Percentiles rank a stretch among this genome's conserved stretches.
Evolutionary conservation across 768 basidiomycete species (phyloP).

Genomic region (Holtermannia corniformis): DNA sequence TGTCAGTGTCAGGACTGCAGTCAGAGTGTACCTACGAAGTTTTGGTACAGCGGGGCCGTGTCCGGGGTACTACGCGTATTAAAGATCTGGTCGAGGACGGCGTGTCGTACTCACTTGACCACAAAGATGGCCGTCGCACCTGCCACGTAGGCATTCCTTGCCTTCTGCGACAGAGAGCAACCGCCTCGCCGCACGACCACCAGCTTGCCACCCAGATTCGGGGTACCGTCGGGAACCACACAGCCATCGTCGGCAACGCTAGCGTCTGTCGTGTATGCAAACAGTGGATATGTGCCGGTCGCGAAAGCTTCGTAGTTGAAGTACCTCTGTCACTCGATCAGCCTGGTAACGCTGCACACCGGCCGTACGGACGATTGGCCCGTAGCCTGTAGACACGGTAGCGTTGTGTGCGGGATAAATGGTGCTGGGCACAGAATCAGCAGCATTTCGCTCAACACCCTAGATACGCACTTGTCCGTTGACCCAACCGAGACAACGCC

Average conservation of each 20-base stretch:
- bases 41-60: constrained; percentile 19
- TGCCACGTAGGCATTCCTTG: constrained; percentile 9
- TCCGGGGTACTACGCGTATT: not conserved
- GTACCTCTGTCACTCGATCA: constrained; percentile 42
- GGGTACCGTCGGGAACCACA: constrained; percentile 49
- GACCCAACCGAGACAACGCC: constrained; percentile 49
- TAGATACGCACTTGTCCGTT: constrained; percentile 22
- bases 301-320: constrained; percentile 49
- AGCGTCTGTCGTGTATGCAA: constrained; percentile 56
- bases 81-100: no score
- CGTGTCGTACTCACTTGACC: constrained; percentile 13
- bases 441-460: not conserved
- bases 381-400: constrained; percentile 46
- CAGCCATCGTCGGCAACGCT: constrained; percentile 55
- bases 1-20: not conserved
- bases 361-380: constrained; percentile 23
- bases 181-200: constrained; percentile 54
- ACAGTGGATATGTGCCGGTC: constrained; percentile 46
- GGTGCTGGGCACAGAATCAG: constrained; percentile 26
- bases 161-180: constrained; percentile 52
- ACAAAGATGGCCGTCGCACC: constrained; percentile 24
- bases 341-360: no score
- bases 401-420: constrained; percentile 54
- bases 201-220: constrained; percentile 51
- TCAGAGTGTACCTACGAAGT: constrained; percentile 5